Conservation (phyloP, 257 asterid species). For the Forsythia suspensa region DNA sequence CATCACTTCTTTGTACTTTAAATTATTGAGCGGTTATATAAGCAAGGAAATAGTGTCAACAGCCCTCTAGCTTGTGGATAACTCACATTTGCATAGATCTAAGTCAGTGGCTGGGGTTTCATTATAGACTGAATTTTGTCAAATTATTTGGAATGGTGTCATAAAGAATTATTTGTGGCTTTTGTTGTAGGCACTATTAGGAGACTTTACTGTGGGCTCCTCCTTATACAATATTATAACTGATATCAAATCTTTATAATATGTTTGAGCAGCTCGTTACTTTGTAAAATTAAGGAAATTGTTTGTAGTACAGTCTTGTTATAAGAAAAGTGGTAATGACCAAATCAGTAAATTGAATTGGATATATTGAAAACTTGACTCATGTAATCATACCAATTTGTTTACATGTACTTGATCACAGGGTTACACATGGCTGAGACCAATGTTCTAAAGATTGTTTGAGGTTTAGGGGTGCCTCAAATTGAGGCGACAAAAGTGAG, state of each 20-base stretch:
- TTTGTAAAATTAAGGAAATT: neutral
- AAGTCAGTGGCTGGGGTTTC: neutral
- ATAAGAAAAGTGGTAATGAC: neutral
- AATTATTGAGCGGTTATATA: constrained; percentile 15
- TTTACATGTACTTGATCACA: neutral
- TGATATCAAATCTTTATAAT: neutral
- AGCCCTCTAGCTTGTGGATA: neutral
- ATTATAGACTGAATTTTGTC: neutral
- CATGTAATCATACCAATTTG: neutral
- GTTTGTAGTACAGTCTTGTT: neutral
- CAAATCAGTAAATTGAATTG: neutral
- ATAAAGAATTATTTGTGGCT: neutral
- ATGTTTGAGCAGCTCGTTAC: neutral
- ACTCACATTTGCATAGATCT: neutral
- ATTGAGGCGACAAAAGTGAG: neutral
- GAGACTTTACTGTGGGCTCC: neutral
- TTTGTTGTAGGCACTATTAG: neutral
- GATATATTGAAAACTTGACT: neutral
- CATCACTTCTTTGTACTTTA: constrained; percentile 6
- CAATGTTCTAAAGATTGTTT: neutral
- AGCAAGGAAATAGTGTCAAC: neutral
- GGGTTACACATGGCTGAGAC: neutral
- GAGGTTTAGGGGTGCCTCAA: neutral
- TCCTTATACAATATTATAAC: neutral
- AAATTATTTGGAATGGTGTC: neutral